Percentiles rank a stretch among this genome's conserved stretches.
Evolutionary conservation across 2,329 filamentous ascomycete genomes (phyloP).

Genomic region (Nothopassalora personata): DNA sequence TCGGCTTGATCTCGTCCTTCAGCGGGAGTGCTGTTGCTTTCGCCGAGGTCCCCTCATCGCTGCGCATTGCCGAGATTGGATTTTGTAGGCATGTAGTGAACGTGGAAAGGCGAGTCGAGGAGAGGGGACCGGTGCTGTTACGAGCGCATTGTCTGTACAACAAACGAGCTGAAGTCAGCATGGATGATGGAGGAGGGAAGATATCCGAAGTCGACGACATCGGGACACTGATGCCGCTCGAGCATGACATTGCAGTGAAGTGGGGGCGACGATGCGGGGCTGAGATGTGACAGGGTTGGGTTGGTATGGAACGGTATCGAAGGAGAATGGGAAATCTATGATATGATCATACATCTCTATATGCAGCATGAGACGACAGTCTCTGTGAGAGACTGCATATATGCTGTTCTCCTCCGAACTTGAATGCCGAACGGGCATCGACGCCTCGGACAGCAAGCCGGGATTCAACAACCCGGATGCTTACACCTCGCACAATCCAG

Average conservation of each 20-base stretch:
- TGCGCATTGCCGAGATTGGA: slow-evolving; percentile 5
- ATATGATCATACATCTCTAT: neutral
- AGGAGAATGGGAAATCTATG: neutral
- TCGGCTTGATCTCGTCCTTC: slow-evolving; percentile 3
- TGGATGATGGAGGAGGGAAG: neutral
- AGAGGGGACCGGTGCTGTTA: neutral
- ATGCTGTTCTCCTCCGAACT: no score
- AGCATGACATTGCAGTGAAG: neutral
- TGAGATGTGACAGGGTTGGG: neutral
- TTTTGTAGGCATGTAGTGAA: slow-evolving; percentile 5
- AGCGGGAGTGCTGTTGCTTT: neutral
- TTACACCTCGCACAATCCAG: neutral
- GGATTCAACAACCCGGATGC: no score
- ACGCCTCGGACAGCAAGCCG: no score
- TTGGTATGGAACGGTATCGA: neutral
- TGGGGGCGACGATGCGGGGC: neutral
- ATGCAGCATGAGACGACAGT: neutral
- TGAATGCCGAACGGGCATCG: no score
- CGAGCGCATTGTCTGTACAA: slow-evolving; percentile 1
- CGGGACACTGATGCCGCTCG: slow-evolving; percentile 1
- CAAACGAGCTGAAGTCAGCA: slow-evolving; percentile 4
- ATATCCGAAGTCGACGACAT: neutral
- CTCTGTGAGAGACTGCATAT: neutral
- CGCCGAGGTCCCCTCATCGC: slow-evolving; percentile 7
- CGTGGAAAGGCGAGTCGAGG: neutral